Evolutionary conservation across 129 eudicot species (phyloP).

Genomic region (Chrysanthemum lavandulifolium): DNA sequence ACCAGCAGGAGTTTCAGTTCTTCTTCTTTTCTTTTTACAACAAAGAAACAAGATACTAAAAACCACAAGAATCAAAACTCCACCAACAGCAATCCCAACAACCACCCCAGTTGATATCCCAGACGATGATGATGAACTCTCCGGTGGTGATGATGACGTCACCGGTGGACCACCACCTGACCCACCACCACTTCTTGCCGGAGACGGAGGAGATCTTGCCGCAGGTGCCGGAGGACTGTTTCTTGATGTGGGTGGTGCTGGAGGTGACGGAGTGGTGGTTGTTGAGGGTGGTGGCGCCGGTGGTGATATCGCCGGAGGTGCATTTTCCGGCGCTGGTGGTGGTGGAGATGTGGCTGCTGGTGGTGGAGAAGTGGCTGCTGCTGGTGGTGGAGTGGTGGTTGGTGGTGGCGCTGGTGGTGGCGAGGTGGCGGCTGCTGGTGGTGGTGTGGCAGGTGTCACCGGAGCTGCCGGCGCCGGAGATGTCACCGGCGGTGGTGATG

Average conservation of each 20-base stretch:
- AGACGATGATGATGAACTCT: constrained; percentile 32
- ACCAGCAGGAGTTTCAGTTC: constrained; percentile 45
- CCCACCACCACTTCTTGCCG: constrained; percentile 45
- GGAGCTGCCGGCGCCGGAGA: constrained; percentile 58
- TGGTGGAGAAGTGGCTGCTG: constrained; percentile 42
- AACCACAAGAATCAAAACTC: constrained; percentile 53
- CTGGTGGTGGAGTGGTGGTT: constrained; percentile 36
- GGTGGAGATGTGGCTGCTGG: too few species aligned
- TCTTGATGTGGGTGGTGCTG: constrained; percentile 39
- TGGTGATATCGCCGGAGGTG: constrained; percentile 35
- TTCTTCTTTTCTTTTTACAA: constrained; percentile 72
- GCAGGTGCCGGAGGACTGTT: constrained; percentile 39
- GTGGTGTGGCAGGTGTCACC: constrained; percentile 30
- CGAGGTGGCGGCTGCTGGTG: constrained; percentile 56
- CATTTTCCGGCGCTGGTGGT: constrained; percentile 21
- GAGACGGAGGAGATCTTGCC: constrained; percentile 43
- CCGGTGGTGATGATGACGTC: constrained; percentile 11
- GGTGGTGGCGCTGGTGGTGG: constrained; percentile 35
- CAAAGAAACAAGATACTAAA: constrained; percentile 58
- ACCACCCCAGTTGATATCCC: constrained; percentile 72
- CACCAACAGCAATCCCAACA: constrained; percentile 86
- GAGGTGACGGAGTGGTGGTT: constrained; percentile 39
- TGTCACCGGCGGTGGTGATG: constrained; percentile 68
- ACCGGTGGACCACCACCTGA: constrained; percentile 38
- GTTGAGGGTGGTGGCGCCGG: constrained; percentile 52